Evolutionary conservation across 2,329 filamentous ascomycete species (phyloP).

Genomic region (Aspergillus ochraceus): DNA sequence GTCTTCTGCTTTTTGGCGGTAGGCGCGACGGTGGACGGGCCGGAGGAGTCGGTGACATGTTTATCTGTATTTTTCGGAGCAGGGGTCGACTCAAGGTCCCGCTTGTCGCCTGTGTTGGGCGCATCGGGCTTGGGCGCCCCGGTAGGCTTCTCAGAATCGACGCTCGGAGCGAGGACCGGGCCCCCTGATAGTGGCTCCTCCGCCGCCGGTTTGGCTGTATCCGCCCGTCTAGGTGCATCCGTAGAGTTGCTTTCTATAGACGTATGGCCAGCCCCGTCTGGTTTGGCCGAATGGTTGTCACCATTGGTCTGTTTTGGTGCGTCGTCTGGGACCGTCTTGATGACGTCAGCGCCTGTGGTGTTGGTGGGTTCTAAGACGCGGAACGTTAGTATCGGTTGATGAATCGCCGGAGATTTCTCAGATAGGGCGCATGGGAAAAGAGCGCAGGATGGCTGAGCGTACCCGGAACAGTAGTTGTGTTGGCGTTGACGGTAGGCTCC

Average conservation of each 20-base stretch:
- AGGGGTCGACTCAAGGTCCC: slow-evolving; percentile 19
- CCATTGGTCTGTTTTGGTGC: slow-evolving; percentile 9
- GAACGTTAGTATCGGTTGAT: slow-evolving; percentile 18
- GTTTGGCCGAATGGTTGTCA: slow-evolving; percentile 3
- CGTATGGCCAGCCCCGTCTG: slow-evolving; percentile 1
- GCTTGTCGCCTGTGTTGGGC: slow-evolving; percentile 24
- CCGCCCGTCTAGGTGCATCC: slow-evolving; percentile 11
- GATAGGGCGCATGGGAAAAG: background rate
- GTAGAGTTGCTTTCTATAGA: slow-evolving; percentile 4
- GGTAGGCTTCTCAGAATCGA: background rate
- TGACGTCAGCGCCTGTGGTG: slow-evolving; percentile 6
- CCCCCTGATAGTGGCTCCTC: slow-evolving; percentile 11
- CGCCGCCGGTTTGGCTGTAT: slow-evolving; percentile 11
- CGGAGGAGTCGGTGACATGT: slow-evolving; percentile 10
- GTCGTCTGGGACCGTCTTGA: slow-evolving; percentile 2
- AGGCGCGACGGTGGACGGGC: slow-evolving; percentile 17
- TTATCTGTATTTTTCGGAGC: slow-evolving; percentile 8
- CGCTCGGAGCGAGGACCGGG: slow-evolving; percentile 4
- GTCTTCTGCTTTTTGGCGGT: slow-evolving; percentile 39
- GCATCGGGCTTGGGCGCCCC: slow-evolving; percentile 13
- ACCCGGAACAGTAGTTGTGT: slow-evolving; percentile 22
- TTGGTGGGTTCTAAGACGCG: slow-evolving; percentile 12
- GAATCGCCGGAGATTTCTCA: background rate
- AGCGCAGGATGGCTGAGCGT: slow-evolving; percentile 12
- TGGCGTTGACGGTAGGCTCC: slow-evolving; percentile 16